Evolutionary conservation across 148 eudicot genomes (phyloP).

Genomic region (Tetragonia tetragonoides): DNA sequence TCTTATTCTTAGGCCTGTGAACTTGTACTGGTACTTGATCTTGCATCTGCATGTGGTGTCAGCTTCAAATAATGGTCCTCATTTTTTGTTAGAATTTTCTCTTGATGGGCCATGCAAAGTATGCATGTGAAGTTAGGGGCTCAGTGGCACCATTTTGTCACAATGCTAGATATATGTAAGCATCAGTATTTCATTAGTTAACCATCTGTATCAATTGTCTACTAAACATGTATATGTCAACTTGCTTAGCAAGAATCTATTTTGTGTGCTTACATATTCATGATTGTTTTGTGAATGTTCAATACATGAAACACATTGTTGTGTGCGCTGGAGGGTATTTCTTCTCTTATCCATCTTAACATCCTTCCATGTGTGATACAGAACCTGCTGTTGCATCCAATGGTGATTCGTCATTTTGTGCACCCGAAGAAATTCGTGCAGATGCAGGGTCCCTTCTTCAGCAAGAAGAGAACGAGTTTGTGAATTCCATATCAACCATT

Average conservation of each 20-base stretch:
- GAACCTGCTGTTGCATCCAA: constrained; percentile 40
- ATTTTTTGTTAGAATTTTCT: not conserved
- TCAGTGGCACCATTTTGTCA: not conserved
- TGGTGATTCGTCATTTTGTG: constrained; percentile 27
- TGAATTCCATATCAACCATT: constrained; percentile 55
- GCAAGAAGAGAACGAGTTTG: constrained; percentile 67
- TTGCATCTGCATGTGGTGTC: not conserved
- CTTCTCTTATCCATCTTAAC: not conserved
- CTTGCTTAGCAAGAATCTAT: not conserved
- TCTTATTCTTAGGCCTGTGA: not conserved
- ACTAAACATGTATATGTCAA: not conserved
- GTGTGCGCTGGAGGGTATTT: not conserved
- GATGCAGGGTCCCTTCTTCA: constrained; percentile 55
- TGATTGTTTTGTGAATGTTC: not conserved
- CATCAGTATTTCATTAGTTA: not conserved
- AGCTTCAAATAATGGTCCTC: not conserved
- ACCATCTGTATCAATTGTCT: not conserved
- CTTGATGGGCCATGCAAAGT: too few relatives aligned
- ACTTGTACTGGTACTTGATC: not conserved
- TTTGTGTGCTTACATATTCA: not conserved
- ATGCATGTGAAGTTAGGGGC: too few relatives aligned
- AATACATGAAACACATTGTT: too few relatives aligned
- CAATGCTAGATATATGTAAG: not conserved
- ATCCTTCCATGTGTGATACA: constrained; percentile 23
- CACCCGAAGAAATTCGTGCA: constrained; percentile 42